A percentile compares a stretch with the other conserved stretches of the same genome.
phyloP scores from a whole-genome alignment of 2,329 filamentous ascomycete genomes.

The Penicillium occitanis region DNA sequence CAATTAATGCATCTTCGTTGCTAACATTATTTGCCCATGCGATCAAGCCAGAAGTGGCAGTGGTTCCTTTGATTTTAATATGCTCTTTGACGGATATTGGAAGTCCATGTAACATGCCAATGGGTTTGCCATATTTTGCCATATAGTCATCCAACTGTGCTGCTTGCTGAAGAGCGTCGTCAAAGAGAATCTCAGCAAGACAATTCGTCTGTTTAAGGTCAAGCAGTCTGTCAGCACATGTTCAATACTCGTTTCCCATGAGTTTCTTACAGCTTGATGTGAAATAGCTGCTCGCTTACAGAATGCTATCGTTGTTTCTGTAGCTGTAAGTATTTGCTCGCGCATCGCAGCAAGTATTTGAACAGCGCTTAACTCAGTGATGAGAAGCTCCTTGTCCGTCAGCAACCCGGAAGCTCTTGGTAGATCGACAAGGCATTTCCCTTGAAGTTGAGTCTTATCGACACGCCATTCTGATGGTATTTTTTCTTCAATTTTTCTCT shows the following conservation, averaged over 20 bases:
- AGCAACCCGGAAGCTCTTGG: conserved; percentile 11
- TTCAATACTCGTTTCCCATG: neutral
- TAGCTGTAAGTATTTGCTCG: conserved; percentile 4
- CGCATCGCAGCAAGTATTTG: conserved; percentile 16
- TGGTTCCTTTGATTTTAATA: conserved; percentile 49
- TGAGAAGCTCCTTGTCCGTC: conserved; percentile 15
- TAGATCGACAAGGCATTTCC: conserved; percentile 8
- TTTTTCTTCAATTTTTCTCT: neutral
- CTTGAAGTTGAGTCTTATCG: neutral
- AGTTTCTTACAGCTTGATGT: conserved; percentile 26
- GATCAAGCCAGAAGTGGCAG: conserved; percentile 42
- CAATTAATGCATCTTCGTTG: conserved; percentile 25
- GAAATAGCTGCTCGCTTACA: conserved; percentile 42
- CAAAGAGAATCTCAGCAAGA: conserved; percentile 42
- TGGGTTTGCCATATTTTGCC: conserved; percentile 27
- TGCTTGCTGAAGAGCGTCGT: conserved; percentile 37
- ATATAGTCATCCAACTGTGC: conserved; percentile 39
- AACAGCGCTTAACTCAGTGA: conserved; percentile 18
- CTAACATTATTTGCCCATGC: conserved; percentile 12
- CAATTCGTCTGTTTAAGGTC: conserved; percentile 25
- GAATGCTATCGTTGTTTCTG: conserved; percentile 41
- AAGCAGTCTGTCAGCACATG: neutral
- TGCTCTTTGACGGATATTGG: conserved; percentile 56
- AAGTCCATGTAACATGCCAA: conserved; percentile 43
- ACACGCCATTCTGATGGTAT: conserved; percentile 19